Conservation (phyloP, 2,329 filamentous ascomycete genomes). For the Ceratocystis cubensis region DNA sequence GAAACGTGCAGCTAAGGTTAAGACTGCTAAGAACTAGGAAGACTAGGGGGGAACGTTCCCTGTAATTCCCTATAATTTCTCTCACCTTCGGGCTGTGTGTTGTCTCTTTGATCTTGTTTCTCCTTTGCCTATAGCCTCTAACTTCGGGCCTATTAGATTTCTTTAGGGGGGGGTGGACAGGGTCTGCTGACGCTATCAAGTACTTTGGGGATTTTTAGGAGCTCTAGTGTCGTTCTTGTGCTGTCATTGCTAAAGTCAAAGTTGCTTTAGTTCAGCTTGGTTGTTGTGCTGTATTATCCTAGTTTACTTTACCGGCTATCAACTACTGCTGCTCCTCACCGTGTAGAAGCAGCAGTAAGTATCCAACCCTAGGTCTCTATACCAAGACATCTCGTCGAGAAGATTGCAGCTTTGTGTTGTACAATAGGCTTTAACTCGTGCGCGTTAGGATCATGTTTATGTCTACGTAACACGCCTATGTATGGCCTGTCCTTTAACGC, state of each 20-base stretch:
- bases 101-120: neutral
- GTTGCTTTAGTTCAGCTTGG: neutral
- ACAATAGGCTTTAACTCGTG: no score
- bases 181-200: no score
- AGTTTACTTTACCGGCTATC: neutral
- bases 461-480: neutral
- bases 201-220: neutral
- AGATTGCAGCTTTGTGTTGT: no score
- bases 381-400: no score
- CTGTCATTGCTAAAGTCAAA: neutral
- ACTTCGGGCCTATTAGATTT: conserved; percentile 1
- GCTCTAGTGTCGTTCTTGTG: neutral
- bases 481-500: neutral
- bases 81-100: neutral
- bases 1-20: conserved; percentile 9
- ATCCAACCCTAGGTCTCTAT: no score
- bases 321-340: neutral
- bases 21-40: neutral
- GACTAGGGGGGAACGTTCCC: neutral
- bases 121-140: neutral
- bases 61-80: conserved; percentile 7
- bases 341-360: no score
- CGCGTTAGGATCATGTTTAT: neutral
- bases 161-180: neutral
- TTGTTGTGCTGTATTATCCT: neutral